Evolutionary conservation across 257 asterid genomes (phyloP), one percentile per base, ranked within the genome.

Genomic region (Nicotiana attenuata): DNA sequence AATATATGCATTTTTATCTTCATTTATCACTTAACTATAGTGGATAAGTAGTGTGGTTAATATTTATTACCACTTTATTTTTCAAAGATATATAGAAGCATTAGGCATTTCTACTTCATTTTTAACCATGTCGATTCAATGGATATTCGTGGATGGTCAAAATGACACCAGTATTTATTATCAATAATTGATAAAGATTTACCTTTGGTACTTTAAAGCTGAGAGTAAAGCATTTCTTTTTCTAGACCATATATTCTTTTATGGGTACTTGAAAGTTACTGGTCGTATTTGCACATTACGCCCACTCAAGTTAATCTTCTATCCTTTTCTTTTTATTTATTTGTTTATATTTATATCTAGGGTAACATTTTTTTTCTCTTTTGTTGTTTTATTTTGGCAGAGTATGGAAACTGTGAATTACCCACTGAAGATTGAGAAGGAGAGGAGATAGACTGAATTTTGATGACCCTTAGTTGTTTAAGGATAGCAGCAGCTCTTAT

Each of bases 371-470:
- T 14, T 5, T 4, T 16, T 81, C 31, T 19, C 22, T 35, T 4
- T 38, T 41, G 47, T 41, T 41, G 47, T 20, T 59, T 28, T 85
- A 22, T 16, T 1, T 65, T 76, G 89, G 68, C 82, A 94, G 98
- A 89, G 81, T 94, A 85, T 76, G 98, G 97, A 29, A 88, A 87
- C 67, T 94, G 98, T 82, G 92, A 89, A 52, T 86, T 92, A 14
- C 92, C 97, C 1, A 82, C 87, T 52, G 93, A 94, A 84, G 83
- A 85, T 77, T 90, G 89, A 78, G 20, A 63, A 77, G 53, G 53
- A 28, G 16, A 6, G 20, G 56, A 66, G 60, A 55, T 78, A 33
- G 60, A 13, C 59, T 73, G 61, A 31, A 56, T n/a, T 81, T 81
- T 55, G 67, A 64, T 22, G 26, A n/a, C 82, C 82, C 45, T 75